Evolutionary conservation across 148 eudicot genomes (phyloP).

Genomic region (Vaccinium corymbosum): DNA sequence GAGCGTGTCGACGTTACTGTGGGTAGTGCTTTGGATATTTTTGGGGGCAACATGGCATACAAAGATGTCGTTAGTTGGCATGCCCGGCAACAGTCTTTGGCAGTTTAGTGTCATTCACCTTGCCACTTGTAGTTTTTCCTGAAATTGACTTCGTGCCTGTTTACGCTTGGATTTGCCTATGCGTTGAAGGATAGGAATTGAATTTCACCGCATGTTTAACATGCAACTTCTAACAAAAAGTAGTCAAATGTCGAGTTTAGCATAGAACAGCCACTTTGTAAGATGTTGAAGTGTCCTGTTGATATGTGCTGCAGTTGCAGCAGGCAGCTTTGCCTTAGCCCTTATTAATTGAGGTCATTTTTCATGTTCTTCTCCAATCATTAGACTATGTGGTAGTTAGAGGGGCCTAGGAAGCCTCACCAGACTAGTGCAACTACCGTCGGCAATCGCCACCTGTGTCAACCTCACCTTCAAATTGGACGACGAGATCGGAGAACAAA

Average conservation of each 20-base stretch:
- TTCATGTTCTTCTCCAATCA: too few species aligned
- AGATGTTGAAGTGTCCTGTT: neutral
- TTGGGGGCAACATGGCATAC: slow-evolving; percentile 77
- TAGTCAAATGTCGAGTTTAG: neutral
- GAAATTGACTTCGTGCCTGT: neutral
- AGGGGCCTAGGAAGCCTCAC: too few species aligned
- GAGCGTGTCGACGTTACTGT: slow-evolving; percentile 87
- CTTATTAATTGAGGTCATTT: neutral
- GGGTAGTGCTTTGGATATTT: slow-evolving; percentile 92
- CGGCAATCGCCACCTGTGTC: too few species aligned
- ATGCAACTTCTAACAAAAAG: neutral
- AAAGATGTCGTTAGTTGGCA: slow-evolving; percentile 88
- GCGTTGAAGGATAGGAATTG: neutral
- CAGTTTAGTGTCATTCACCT: slow-evolving; percentile 22
- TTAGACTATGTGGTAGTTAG: too few species aligned
- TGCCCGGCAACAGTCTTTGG: slow-evolving; percentile 42
- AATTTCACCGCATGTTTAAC: neutral
- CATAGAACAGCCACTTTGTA: neutral
- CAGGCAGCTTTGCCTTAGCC: too few species aligned
- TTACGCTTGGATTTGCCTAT: neutral
- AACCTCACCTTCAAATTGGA: too few species aligned
- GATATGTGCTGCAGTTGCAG: neutral
- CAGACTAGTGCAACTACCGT: too few species aligned
- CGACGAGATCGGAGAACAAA: too few species aligned
- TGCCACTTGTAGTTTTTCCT: neutral